phyloP scores from a whole-genome alignment of 177 flowering plant species.

The Vitis hybrid region DNA sequence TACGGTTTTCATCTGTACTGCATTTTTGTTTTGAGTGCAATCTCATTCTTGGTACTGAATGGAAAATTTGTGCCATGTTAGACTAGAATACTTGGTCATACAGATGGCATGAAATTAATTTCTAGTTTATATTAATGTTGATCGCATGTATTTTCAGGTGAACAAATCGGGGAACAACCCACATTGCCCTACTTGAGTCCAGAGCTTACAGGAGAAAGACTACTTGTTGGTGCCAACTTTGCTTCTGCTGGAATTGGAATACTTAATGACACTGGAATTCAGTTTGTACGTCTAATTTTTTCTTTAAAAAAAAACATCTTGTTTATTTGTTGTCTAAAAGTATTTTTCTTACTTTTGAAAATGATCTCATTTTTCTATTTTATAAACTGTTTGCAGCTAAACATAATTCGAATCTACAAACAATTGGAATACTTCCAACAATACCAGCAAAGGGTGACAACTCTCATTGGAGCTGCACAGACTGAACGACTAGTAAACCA shows the following conservation, averaged over 20 bases:
- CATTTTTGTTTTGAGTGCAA: not conserved
- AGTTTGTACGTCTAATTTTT: conserved; percentile 57
- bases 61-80: not conserved
- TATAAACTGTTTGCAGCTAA: conserved; percentile 21
- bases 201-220: conserved; percentile 45
- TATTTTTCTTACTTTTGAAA: too few species aligned
- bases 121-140: not conserved
- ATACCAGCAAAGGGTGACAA: conserved; percentile 34
- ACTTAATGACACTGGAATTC: conserved; percentile 87
- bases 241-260: conserved; percentile 96
- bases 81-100: not conserved
- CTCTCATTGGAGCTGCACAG: conserved; percentile 30
- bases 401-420: conserved; percentile 28
- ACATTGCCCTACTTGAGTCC: conserved; percentile 78
- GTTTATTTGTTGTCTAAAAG: too few species aligned
- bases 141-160: conserved; percentile 38
- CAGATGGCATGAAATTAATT: not conserved
- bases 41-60: too few species aligned
- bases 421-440: conserved; percentile 36
- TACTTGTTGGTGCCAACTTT: conserved; percentile 88
- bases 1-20: not conserved
- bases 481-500: conserved; percentile 26
- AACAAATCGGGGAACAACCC: conserved; percentile 54
- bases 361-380: too few species aligned
- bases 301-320: too few species aligned